Evolutionary conservation across 2,329 filamentous ascomycete genomes (phyloP).

Genomic region (Chaetomiaceae sp.): DNA sequence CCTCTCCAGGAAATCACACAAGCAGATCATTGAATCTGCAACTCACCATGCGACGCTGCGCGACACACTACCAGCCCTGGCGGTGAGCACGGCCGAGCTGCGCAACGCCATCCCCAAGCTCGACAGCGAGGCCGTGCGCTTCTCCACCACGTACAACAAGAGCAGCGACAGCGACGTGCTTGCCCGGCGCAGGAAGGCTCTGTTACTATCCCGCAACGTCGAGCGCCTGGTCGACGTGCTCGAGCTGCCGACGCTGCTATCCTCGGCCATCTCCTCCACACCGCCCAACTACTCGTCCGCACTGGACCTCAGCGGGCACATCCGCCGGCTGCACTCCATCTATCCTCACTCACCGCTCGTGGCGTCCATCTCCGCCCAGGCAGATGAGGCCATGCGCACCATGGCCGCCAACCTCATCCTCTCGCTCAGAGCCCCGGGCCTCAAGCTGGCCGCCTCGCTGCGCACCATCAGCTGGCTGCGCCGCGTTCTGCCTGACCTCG

Average conservation of each 20-base stretch:
- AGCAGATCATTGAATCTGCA: constrained; percentile 73
- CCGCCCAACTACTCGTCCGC: constrained; percentile 79
- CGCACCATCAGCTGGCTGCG: constrained; percentile 88
- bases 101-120: constrained; percentile 68
- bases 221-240: constrained; percentile 87
- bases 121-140: constrained; percentile 70
- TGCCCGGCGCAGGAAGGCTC: constrained; percentile 67
- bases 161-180: constrained; percentile 63
- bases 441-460: constrained; percentile 86
- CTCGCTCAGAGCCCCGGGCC: constrained; percentile 65
- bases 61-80: constrained; percentile 64
- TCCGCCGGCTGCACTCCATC: constrained; percentile 74
- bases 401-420: constrained; percentile 80
- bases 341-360: constrained; percentile 77
- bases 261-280: constrained; percentile 63
- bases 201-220: constrained; percentile 78
- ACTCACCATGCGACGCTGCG: constrained; percentile 68
- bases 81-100: constrained; percentile 59
- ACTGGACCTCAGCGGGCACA: constrained; percentile 88
- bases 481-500: constrained; percentile 75
- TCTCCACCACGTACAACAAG: constrained; percentile 78
- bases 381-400: constrained; percentile 79
- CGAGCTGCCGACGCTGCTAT: constrained; percentile 79
- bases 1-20: constrained; percentile 84
- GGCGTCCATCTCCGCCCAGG: constrained; percentile 64